Evolutionary conservation across 495 filamentous ascomycete species (phyloP).

Genomic region (Physcia stellaris): DNA sequence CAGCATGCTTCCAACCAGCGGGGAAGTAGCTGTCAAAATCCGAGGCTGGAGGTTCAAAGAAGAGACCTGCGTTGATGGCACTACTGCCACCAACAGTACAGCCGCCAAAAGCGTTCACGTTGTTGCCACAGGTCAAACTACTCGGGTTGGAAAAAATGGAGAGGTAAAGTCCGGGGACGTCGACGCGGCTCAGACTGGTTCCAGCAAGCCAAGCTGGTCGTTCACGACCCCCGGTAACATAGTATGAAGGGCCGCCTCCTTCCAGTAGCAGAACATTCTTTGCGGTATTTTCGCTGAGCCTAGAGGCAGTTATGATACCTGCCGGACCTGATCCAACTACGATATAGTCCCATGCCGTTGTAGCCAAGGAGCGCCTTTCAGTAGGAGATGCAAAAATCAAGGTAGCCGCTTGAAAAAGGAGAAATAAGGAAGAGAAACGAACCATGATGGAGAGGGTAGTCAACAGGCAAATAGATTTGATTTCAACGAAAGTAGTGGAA

Average conservation of each 20-base stretch:
- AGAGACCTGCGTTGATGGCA: constrained; percentile 54
- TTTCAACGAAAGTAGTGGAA: not conserved
- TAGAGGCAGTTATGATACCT: not conserved
- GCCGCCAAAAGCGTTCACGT: constrained; percentile 61
- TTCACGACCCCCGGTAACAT: constrained; percentile 19
- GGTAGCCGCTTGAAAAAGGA: too few relatives aligned
- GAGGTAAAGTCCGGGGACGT: constrained; percentile 64
- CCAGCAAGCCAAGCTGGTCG: constrained; percentile 50
- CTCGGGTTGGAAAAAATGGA: constrained; percentile 51
- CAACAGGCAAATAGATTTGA: too few relatives aligned
- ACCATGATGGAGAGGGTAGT: too few relatives aligned
- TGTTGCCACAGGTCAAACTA: constrained; percentile 39
- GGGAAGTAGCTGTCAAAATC: constrained; percentile 70
- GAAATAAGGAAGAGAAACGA: too few relatives aligned
- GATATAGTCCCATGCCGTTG: not conserved
- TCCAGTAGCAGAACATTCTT: constrained; percentile 1
- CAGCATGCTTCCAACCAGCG: constrained; percentile 50
- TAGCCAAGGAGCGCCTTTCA: too few relatives aligned
- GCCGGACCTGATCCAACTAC: not conserved
- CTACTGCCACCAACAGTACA: constrained; percentile 66
- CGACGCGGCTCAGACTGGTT: constrained; percentile 57
- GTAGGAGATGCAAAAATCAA: too few relatives aligned
- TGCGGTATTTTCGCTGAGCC: not conserved
- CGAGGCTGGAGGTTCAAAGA: constrained; percentile 38
- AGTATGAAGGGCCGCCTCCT: constrained; percentile 1